phyloP scores from a whole-genome alignment of 768 basidiomycete genomes.

The Boletellus ananas region DNA sequence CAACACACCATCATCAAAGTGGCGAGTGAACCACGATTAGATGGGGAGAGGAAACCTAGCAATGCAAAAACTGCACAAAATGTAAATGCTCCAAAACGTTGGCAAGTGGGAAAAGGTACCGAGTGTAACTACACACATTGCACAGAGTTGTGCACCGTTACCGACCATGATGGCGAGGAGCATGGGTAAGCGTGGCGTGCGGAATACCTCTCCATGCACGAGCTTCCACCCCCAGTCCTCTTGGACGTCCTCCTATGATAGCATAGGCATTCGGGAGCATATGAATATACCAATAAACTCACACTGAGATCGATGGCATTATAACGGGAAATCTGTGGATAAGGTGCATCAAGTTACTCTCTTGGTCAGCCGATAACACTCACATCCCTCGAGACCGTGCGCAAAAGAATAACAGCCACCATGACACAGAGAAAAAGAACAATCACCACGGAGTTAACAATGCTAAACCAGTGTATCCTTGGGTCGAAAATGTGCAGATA shows the following conservation, averaged over 20 bases:
- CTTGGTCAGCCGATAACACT: conserved; percentile 15
- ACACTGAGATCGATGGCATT: conserved; percentile 91
- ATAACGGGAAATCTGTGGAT: conserved; percentile 51
- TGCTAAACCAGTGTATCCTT: conserved; percentile 93
- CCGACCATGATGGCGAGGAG: conserved; percentile 83
- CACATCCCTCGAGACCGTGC: conserved; percentile 87
- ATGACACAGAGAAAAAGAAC: conserved; percentile 88
- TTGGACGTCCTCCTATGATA: conserved; percentile 80
- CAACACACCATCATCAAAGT: conserved; percentile 69
- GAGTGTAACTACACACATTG: conserved; percentile 87
- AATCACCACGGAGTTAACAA: conserved; percentile 90
- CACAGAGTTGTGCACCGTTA: conserved; percentile 53
- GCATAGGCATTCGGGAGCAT: neutral
- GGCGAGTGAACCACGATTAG: conserved; percentile 90
- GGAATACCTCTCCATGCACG: conserved; percentile 94
- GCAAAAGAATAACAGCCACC: conserved; percentile 87
- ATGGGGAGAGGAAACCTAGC: conserved; percentile 90
- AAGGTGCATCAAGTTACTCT: neutral
- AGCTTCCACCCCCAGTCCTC: conserved; percentile 99
- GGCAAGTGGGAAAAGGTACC: conserved; percentile 38
- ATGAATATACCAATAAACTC: conserved; percentile 23
- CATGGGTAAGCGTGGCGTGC: conserved; percentile 74
- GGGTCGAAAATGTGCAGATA: conserved; percentile 94
- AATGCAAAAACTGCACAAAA: conserved; percentile 72
- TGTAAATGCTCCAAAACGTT: conserved; percentile 3